Evolutionary conservation across 805 yeast genomes (phyloP), one percentile per base, ranked within the genome.

Genomic region (Babjeviella inositovora): DNA sequence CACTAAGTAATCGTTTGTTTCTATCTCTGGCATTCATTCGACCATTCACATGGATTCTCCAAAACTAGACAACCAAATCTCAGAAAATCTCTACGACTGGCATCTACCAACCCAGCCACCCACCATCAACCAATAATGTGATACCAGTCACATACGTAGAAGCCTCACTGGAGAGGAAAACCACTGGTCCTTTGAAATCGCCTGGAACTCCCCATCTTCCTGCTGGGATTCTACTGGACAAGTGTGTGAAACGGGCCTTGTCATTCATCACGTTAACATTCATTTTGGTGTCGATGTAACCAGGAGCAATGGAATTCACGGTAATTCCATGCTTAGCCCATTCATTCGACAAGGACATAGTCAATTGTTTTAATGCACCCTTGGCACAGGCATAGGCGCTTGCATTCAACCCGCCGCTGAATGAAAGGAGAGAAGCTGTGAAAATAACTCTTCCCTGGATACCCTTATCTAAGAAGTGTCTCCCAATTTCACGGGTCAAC

Each of bases 231-330:
- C 63, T 47, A n/a, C n/a, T n/a, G n/a, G n/a, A n/a, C n/a, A n/a
- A n/a, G n/a, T n/a, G n/a, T n/a, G n/a, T n/a, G n/a, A n/a, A n/a
- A n/a, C n/a, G n/a, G n/a, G n/a, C n/a, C n/a, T n/a, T n/a, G n/a
- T n/a, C n/a, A n/a, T n/a, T n/a, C n/a, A n/a, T n/a, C n/a, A n/a
- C n/a, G n/a, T n/a, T 15, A n/a, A n/a, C 28, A 15, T 59, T 59
- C 62, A 60, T 53, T 24, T 56, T 57, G 3, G 69, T 62, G n/a
- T 35, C 35, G 29, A 62, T 50, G 26, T 50, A 60, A 3, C 70
- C 69, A 5, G 70, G 68, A 15, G 59, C 62, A 24, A 62, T 46
- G n/a, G 56, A 50, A 31, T 62, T 62, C 25, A 60, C 63, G 26
- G 45, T 47, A 30, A 62, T 53, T 0, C 66, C 63, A 22, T 43